These are phyloP conservation scores for Colletotrichum spaethianum DNA, from an alignment of 2,329 filamentous ascomycete species.

Conservation along the genomic window DNA sequence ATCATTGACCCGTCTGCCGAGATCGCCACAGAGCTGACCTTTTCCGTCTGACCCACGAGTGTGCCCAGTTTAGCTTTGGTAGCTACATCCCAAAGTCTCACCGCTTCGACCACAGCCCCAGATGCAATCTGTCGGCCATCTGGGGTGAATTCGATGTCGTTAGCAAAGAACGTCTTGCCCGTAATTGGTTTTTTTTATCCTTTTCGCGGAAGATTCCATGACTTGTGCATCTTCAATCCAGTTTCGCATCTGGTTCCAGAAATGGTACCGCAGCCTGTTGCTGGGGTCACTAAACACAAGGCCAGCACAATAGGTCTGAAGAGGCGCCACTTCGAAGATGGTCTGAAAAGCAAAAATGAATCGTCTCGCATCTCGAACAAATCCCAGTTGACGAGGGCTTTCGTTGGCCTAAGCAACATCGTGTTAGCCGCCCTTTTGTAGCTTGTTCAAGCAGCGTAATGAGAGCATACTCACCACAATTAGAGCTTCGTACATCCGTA, in stretches of 20 bases:
- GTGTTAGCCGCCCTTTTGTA: neutral
- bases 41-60: neutral
- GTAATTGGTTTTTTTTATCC: neutral
- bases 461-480: neutral
- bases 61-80: neutral
- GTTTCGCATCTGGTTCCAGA: conserved; percentile 24
- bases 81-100: neutral
- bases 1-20: neutral
- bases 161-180: neutral
- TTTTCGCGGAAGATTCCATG: neutral
- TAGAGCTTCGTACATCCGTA: conserved; percentile 12
- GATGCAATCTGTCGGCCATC: neutral
- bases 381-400: neutral
- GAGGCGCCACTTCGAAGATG: conserved; percentile 42
- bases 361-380: conserved; percentile 42
- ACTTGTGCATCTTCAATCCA: neutral
- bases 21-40: neutral
- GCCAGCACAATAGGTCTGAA: conserved; percentile 47
- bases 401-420: neutral
- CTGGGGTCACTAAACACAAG: conserved; percentile 45
- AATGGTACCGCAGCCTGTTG: conserved; percentile 41
- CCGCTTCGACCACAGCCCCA: neutral
- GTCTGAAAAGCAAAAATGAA: conserved; percentile 34
- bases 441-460: neutral
- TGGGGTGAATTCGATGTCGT: neutral